Percentiles rank a stretch among this genome's conserved stretches.
Conservation (phyloP, 106 monocot genomes). For the Apostasia shenzhenica region DNA sequence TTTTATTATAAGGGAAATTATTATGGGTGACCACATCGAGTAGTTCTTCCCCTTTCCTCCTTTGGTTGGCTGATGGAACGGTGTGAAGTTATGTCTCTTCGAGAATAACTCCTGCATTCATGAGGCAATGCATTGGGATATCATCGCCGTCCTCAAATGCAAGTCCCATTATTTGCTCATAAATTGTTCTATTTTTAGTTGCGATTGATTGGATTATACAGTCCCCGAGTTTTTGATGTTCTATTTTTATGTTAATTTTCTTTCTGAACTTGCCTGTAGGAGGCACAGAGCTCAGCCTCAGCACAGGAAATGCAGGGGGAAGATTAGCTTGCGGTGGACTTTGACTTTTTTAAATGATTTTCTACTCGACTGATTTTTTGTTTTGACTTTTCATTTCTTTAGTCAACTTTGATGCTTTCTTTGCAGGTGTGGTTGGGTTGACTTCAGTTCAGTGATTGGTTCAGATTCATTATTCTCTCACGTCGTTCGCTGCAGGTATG, state of each 20-base stretch:
- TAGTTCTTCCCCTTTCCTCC: too few species aligned
- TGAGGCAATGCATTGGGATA: too few species aligned
- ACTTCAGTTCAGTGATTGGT: slow-evolving; percentile 13
- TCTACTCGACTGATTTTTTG: background rate
- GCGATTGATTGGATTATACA: too few species aligned
- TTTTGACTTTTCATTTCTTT: background rate
- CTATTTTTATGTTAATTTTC: background rate
- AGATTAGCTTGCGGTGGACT: slow-evolving; percentile 77
- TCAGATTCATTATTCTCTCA: background rate
- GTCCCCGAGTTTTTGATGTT: too few species aligned
- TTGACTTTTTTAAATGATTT: background rate
- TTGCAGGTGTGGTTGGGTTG: slow-evolving; percentile 58
- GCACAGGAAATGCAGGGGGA: slow-evolving; percentile 85
- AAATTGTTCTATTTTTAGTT: too few species aligned
- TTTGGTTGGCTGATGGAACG: too few species aligned
- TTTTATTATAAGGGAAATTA: too few species aligned
- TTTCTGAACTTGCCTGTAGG: slow-evolving; percentile 15
- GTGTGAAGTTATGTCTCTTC: too few species aligned
- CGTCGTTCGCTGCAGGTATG: background rate
- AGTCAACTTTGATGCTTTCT: background rate
- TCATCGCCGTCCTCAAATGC: too few species aligned
- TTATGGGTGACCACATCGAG: too few species aligned
- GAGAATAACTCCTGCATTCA: too few species aligned
- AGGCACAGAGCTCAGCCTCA: slow-evolving; percentile 75
- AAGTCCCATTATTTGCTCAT: too few species aligned